Evolutionary conservation across 2,329 filamentous ascomycete species (phyloP), one percentile per base, ranked within the genome.

Genomic region (Fusarium newnesense): DNA sequence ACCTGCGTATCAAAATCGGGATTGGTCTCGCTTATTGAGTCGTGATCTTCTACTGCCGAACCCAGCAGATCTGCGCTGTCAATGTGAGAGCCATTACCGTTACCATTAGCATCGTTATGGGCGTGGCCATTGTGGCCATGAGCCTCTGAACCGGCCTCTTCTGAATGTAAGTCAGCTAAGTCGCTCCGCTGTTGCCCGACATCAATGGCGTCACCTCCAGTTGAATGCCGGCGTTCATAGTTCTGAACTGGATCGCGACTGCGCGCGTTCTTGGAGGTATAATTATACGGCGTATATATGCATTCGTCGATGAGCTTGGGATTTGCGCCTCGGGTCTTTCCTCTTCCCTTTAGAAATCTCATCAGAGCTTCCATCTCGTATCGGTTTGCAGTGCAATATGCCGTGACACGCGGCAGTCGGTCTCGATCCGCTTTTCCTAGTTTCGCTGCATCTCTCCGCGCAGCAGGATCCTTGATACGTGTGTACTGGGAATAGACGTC

Each of bases 401-500:
- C 96, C 43, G 96, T 98, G 19, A 99, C 96, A 70, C 96, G 88
- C 9, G 96, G 96, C 63, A 99, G 84, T 72, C 92, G 89, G 72
- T 94, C 93, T 64, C 96, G 89, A 81, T 99, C 96, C 43, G 96
- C 95, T 82, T 98, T 99, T 42, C 96, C 96, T 44, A 99, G 83
- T 63, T 95, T 88, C 34, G 96, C 96, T 21, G 96, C 96, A 86
- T 98, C 96, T 77, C 96, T 90, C 70, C 96, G 88, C 13, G 96
- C 96, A 1, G 93, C 97, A 2, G 96, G 95, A 79, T 99, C 96
- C 82, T 98, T 98, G 84, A 99, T 99, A 49, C 96, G 90, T 13
- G 96, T 97, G 81, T 98, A 98, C 81, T 99, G 96, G 32, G 95
- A 96, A 84, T 99, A 99, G 37, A 99, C 96, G 80, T 99, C 96